Percentiles rank a stretch among this genome's conserved stretches.
Evolutionary conservation across 2,329 filamentous ascomycete genomes (phyloP).

Genomic region (Scedosporium minutisporum): DNA sequence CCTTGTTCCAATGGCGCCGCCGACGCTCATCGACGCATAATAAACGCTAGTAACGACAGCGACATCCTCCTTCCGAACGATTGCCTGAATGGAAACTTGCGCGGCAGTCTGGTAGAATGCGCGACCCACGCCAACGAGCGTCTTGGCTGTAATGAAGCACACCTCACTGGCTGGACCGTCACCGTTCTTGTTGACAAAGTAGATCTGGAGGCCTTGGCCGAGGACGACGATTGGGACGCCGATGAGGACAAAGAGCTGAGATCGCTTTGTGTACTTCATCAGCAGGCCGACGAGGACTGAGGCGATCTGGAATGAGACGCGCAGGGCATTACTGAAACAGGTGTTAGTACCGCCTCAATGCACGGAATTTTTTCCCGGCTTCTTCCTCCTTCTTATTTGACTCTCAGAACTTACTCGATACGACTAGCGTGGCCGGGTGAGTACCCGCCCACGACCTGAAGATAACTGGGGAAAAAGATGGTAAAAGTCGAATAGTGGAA

Average conservation of each 20-base stretch:
- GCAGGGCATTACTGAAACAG: constrained; percentile 16
- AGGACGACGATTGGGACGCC: constrained; percentile 24
- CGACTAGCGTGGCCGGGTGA: constrained; percentile 25
- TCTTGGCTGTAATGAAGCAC: constrained; percentile 24
- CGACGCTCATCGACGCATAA: constrained; percentile 23
- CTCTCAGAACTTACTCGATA: constrained; percentile 19
- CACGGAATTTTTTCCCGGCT: neutral
- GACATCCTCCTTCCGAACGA: constrained; percentile 23
- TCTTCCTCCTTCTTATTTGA: too few relatives aligned
- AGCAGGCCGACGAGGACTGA: constrained; percentile 22
- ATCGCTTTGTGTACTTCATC: constrained; percentile 26
- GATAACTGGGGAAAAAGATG: constrained; percentile 29
- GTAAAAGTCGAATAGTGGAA: constrained; percentile 28
- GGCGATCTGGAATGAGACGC: constrained; percentile 26
- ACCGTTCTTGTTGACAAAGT: constrained; percentile 18
- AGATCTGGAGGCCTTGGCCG: constrained; percentile 22
- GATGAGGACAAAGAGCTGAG: constrained; percentile 21
- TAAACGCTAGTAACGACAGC: constrained; percentile 26
- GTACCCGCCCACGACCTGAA: constrained; percentile 27
- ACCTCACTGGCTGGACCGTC: constrained; percentile 19
- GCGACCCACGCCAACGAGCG: constrained; percentile 23
- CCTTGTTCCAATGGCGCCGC: constrained; percentile 21
- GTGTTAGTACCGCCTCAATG: neutral
- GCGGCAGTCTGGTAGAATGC: constrained; percentile 23
- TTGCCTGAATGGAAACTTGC: constrained; percentile 25